These are phyloP conservation scores for Heliosperma pusillum DNA, from an alignment of 148 eudicot genomes.

Conservation along the genomic window DNA sequence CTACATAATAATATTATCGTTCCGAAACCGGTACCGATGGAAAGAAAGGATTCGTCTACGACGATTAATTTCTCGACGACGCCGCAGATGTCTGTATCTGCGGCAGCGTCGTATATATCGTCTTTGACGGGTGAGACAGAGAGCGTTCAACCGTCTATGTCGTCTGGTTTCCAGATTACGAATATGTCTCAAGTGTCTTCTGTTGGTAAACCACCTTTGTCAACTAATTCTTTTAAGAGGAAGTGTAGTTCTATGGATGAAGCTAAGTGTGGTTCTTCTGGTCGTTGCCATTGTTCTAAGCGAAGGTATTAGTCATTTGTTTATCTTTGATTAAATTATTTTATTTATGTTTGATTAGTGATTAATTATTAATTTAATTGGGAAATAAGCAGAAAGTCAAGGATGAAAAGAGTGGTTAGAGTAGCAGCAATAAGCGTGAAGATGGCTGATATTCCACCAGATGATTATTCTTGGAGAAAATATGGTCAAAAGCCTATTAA, in stretches of 20 bases:
- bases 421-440: slow-evolving; percentile 79
- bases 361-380: slow-evolving; percentile 6
- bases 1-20: neutral
- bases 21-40: slow-evolving; percentile 10
- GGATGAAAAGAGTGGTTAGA: slow-evolving; percentile 68
- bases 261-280: slow-evolving; percentile 60
- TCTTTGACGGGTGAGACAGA: slow-evolving; percentile 72
- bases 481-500: slow-evolving; percentile 97
- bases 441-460: slow-evolving; percentile 93
- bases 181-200: slow-evolving; percentile 69
- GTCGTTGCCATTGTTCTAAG: slow-evolving; percentile 87
- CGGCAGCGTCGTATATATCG: slow-evolving; percentile 58
- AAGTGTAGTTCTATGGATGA: slow-evolving; percentile 79
- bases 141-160: slow-evolving; percentile 60
- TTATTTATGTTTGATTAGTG: neutral
- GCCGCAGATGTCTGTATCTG: slow-evolving; percentile 25
- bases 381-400: slow-evolving; percentile 54
- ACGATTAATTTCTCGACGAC: slow-evolving; percentile 55
- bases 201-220: slow-evolving; percentile 64
- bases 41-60: slow-evolving; percentile 42
- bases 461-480: slow-evolving; percentile 94
- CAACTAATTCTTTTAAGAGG: slow-evolving; percentile 58
- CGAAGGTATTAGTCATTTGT: slow-evolving; percentile 47
- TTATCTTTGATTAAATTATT: neutral
- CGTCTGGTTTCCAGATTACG: slow-evolving; percentile 84